These are phyloP conservation scores for Colletotrichum eleusines DNA, from an alignment of 2,329 filamentous ascomycete genomes.

Conservation along the genomic window DNA sequence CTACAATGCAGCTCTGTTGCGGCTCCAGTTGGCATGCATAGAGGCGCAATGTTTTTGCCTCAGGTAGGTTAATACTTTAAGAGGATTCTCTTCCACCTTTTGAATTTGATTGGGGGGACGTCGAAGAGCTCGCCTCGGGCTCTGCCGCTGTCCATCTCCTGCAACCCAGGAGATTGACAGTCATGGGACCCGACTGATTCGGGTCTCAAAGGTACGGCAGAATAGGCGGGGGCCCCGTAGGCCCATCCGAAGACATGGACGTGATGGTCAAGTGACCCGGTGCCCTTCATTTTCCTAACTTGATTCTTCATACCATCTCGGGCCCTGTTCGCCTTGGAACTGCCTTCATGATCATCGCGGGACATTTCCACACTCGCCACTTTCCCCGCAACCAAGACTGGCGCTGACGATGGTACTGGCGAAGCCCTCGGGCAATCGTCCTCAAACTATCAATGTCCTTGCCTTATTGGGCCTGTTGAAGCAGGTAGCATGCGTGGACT, in stretches of 20 bases:
- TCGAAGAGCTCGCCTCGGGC: slow-evolving; percentile 15
- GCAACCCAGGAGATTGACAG: slow-evolving; percentile 17
- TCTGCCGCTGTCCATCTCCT: slow-evolving; percentile 7
- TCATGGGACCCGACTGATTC: slow-evolving; percentile 25
- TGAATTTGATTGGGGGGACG: not conserved
- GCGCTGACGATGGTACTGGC: slow-evolving; percentile 37
- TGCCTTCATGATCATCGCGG: slow-evolving; percentile 22
- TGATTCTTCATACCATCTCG: slow-evolving; percentile 10
- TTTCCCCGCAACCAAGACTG: slow-evolving; percentile 30
- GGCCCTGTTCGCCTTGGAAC: slow-evolving; percentile 20
- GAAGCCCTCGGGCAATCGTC: slow-evolving; percentile 12
- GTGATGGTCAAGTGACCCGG: slow-evolving; percentile 31
- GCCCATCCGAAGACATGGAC: not conserved
- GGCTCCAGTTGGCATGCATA: not conserved
- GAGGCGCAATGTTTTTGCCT: not conserved
- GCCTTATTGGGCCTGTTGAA: slow-evolving; percentile 20
- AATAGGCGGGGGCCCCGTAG: not conserved
- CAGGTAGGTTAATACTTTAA: slow-evolving; percentile 20
- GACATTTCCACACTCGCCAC: slow-evolving; percentile 37
- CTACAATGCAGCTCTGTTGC: not conserved
- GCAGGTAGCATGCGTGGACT: slow-evolving; percentile 23
- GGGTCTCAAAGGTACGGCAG: slow-evolving; percentile 17
- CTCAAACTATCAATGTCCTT: slow-evolving; percentile 18
- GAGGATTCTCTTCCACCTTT: slow-evolving; percentile 8
- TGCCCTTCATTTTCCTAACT: slow-evolving; percentile 35